These are phyloP conservation scores for Penicillium psychrosexuale DNA, from an alignment of 2,329 filamentous ascomycete genomes.

Conservation along the genomic window DNA sequence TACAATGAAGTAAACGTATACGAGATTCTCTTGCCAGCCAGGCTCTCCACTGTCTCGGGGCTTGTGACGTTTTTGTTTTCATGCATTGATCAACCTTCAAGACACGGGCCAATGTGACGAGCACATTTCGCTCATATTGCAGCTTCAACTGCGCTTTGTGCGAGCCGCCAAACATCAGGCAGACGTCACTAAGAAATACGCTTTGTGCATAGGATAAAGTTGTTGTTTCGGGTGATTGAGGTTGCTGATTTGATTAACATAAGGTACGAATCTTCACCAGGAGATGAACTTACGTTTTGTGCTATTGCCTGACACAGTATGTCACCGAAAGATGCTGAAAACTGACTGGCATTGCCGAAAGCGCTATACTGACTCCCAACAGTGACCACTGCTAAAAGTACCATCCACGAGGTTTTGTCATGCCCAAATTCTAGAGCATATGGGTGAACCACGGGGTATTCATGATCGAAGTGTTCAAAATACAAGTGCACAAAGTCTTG, in stretches of 20 bases:
- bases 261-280: neutral
- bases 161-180: neutral
- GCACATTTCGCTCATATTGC: constrained; percentile 2
- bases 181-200: neutral
- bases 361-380: constrained; percentile 1
- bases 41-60: neutral
- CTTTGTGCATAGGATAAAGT: neutral
- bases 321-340: neutral
- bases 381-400: constrained; percentile 2
- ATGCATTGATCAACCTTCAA: constrained; percentile 1
- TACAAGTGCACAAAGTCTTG: constrained; percentile 3
- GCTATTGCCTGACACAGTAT: neutral
- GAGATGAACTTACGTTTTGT: neutral
- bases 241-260: neutral
- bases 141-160: neutral
- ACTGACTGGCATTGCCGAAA: neutral
- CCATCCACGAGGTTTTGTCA: neutral
- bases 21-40: constrained; percentile 4
- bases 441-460: neutral
- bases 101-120: neutral
- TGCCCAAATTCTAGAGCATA: neutral
- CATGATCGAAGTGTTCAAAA: constrained; percentile 2
- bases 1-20: neutral
- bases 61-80: neutral
- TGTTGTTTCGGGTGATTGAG: constrained; percentile 1